phyloP scores from a whole-genome alignment of 2,329 filamentous ascomycete genomes.

The Ploettnerulaceae sp. region DNA sequence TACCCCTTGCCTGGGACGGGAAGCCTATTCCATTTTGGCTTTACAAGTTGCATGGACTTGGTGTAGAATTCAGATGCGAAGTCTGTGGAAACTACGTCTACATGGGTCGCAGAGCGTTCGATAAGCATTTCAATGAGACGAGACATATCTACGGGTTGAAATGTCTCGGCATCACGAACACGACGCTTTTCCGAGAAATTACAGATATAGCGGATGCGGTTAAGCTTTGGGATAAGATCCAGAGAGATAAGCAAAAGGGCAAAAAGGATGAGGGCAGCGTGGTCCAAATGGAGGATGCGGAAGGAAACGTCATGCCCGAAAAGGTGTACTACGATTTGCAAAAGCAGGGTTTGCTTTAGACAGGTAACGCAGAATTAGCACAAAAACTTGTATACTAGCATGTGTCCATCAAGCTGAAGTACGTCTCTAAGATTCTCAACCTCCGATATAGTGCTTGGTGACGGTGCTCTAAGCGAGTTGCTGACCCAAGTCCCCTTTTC shows the following conservation, averaged over 20 bases:
- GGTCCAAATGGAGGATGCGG: conserved; percentile 96
- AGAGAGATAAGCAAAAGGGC: conserved; percentile 74
- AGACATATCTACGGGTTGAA: conserved; percentile 91
- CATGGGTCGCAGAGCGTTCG: conserved; percentile 91
- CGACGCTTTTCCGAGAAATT: conserved; percentile 88
- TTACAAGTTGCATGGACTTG: conserved; percentile 92
- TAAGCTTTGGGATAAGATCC: conserved; percentile 88
- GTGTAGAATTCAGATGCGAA: conserved; percentile 92
- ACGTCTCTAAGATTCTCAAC: no score
- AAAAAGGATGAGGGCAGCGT: conserved; percentile 74
- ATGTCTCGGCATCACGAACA: conserved; percentile 89
- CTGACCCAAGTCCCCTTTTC: background rate
- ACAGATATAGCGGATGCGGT: conserved; percentile 86
- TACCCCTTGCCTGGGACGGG: conserved; percentile 95
- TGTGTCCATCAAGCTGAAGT: conserved; percentile 5
- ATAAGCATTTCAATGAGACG: conserved; percentile 97
- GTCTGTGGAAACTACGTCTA: conserved; percentile 99
- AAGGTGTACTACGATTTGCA: conserved; percentile 95
- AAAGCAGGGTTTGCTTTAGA: conserved; percentile 77
- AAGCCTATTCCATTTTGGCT: conserved; percentile 99
- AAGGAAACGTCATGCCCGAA: conserved; percentile 98
- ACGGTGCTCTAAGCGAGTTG: background rate
- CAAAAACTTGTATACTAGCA: conserved; percentile 14
- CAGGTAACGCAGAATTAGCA: background rate
- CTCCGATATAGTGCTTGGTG: no score